Evolutionary conservation across 75 land plant species (phyloP).

Genomic region (Pinus taeda): DNA sequence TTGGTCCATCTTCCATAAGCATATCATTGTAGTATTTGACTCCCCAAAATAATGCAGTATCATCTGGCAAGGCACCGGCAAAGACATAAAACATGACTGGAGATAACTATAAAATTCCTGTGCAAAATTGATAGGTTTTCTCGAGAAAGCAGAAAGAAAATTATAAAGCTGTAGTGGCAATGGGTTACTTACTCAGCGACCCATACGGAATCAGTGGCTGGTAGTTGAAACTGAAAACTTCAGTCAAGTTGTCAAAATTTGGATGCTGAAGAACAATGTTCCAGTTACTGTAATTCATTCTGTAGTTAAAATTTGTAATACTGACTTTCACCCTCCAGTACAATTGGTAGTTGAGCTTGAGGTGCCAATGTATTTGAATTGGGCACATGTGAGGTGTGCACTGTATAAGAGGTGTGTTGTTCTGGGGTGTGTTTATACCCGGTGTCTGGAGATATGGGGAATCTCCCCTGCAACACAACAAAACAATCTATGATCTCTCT

Average conservation of each 20-base stretch:
- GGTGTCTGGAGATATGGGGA: not conserved
- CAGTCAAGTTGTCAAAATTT: slow-evolving; percentile 52
- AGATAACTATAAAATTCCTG: not conserved
- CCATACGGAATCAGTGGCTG: slow-evolving; percentile 43
- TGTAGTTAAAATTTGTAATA: slow-evolving; percentile 58
- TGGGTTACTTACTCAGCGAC: slow-evolving; percentile 39
- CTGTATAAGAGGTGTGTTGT: slow-evolving; percentile 30
- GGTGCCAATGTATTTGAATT: slow-evolving; percentile 68
- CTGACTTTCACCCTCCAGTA: slow-evolving; percentile 75
- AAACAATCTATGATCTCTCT: not conserved
- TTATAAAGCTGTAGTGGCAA: not conserved
- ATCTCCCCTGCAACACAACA: slow-evolving; percentile 14
- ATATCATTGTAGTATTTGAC: slow-evolving; percentile 62
- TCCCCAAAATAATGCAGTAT: slow-evolving; percentile 73
- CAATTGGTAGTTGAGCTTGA: slow-evolving; percentile 57
- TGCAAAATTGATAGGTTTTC: not conserved
- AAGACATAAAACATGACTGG: not conserved
- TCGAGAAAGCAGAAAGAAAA: not conserved
- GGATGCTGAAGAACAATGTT: slow-evolving; percentile 67
- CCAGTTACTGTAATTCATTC: slow-evolving; percentile 58
- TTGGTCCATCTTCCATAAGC: slow-evolving; percentile 55
- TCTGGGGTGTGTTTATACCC: slow-evolving; percentile 13
- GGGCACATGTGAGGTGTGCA: slow-evolving; percentile 80
- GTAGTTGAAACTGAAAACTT: slow-evolving; percentile 64
- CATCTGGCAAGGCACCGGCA: slow-evolving; percentile 33